Evolutionary conservation across 352 stramenopile genomes (phyloP), one percentile per base, ranked within the genome.

Genomic region (Globisporangium splendens): DNA sequence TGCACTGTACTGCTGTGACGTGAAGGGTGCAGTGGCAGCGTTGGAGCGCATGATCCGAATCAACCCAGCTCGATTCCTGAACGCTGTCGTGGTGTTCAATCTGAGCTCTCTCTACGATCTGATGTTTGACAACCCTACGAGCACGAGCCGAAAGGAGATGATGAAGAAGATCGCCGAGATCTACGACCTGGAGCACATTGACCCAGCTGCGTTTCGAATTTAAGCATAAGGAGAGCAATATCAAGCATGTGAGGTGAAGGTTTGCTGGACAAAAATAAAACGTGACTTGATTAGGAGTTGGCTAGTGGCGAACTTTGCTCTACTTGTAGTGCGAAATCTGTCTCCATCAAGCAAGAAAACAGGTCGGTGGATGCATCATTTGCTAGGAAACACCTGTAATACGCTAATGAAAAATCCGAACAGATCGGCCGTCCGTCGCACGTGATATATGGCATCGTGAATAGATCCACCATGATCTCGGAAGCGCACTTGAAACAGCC

Each of bases 41-140:
- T 66, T 93, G 8, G 83, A 93, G 64, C 70, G 71, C 50, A 86
- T 89, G 72, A 78, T 93, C 56, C 72, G 79, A 7, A 74, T 69
- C 38, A 78, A 90, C 51, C 83, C 81, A n/a, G 63, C 62, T 54
- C 83, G 83, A 24, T 90, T 90, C 52, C 62, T 91, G 18, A 85
- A 85, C 48, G 71, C 72, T 8, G 71, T 87, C 38, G 70, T 93
- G 20, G 75, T 91, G 39, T 91, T 93, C 55, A 93, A 91, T 58
- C 69, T 91, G 10, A 91, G 80, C 56, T 91, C 83, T 49, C 75
- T 93, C 7, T 93, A 93, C 69, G 81, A 91, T 55, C 71, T 91
- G 50, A 62, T 88, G 14, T 91, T 69, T 59, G 80, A 93, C 68
- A 90, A 87, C 53, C 63, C 74, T 46, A 90, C 79, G 46, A 91